phyloP scores from a whole-genome alignment of 2,329 filamentous ascomycete species.

The Paracoccidioides brasiliensis region DNA sequence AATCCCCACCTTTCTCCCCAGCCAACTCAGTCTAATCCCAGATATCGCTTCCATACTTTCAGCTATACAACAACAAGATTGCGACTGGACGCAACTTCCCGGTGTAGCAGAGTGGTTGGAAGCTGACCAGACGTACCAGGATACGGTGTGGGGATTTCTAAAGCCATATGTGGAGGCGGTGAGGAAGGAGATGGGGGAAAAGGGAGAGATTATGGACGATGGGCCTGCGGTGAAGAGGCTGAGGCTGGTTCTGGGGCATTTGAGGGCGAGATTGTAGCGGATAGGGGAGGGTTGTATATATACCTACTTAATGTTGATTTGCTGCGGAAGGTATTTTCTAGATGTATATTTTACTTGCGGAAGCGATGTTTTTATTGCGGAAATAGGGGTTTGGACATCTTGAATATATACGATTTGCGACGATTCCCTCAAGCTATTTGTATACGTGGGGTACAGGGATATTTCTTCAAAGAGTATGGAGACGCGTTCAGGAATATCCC shows the following conservation, averaged over 20 bases:
- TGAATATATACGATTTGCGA: too few species aligned
- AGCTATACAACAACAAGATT: neutral
- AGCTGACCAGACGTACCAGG: slow-evolving; percentile 9
- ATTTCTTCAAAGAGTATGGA: neutral
- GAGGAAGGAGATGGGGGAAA: slow-evolving; percentile 7
- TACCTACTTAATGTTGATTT: too few species aligned
- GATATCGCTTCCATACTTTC: slow-evolving; percentile 10
- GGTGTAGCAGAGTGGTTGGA: slow-evolving; percentile 12
- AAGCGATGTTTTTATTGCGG: too few species aligned
- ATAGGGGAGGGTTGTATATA: neutral
- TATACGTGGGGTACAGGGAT: too few species aligned
- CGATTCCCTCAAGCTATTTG: too few species aligned
- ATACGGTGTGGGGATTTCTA: slow-evolving; percentile 11
- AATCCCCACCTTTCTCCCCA: neutral
- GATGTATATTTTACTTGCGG: too few species aligned
- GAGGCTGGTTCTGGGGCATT: slow-evolving; percentile 11
- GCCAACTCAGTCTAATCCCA: slow-evolving; percentile 7
- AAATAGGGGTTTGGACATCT: too few species aligned
- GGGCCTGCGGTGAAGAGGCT: slow-evolving; percentile 12
- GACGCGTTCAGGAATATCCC: neutral
- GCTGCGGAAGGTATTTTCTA: too few species aligned
- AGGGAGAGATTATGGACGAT: slow-evolving; percentile 3
- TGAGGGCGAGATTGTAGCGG: slow-evolving; percentile 5
- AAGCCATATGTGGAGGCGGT: slow-evolving; percentile 10
- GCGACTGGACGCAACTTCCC: slow-evolving; percentile 6